Evolutionary conservation across 2,329 filamentous ascomycete genomes (phyloP).

Genomic region (Ophiostoma novo-ulmi): DNA sequence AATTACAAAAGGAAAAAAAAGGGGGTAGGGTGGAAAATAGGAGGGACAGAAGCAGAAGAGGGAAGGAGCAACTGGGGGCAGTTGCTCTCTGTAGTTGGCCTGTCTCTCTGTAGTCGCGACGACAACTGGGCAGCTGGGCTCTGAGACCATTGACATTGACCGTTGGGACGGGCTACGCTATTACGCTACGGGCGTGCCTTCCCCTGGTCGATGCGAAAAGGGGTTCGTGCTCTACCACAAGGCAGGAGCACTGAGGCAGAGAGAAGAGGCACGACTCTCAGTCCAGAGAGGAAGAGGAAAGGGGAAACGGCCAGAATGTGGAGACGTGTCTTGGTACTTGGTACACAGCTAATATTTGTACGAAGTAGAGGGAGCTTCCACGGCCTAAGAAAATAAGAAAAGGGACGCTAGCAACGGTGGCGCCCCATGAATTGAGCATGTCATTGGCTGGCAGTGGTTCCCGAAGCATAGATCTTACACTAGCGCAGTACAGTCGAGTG

Average conservation of each 20-base stretch:
- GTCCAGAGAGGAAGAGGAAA: conserved; percentile 16
- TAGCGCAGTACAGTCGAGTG: conserved; percentile 16
- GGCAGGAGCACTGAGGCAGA: background rate
- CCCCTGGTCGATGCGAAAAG: conserved; percentile 26
- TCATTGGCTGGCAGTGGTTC: conserved; percentile 21
- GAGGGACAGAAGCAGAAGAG: conserved; percentile 13
- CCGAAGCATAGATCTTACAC: conserved; percentile 25
- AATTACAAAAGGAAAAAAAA: conserved; percentile 28
- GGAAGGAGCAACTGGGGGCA: conserved; percentile 8
- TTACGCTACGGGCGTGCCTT: conserved; percentile 4
- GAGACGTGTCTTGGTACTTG: conserved; percentile 21
- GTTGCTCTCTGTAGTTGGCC: too few species aligned
- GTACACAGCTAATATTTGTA: conserved; percentile 17
- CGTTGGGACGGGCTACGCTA: conserved; percentile 18
- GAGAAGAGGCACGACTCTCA: conserved; percentile 8
- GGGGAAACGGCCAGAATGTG: conserved; percentile 21
- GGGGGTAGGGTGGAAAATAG: conserved; percentile 25
- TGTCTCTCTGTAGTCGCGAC: background rate
- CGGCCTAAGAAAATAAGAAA: conserved; percentile 8
- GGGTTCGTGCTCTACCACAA: conserved; percentile 26
- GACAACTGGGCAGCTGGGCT: background rate
- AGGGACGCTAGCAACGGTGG: conserved; percentile 2
- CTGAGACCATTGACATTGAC: conserved; percentile 7
- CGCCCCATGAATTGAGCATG: conserved; percentile 14
- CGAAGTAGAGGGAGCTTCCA: conserved; percentile 1